Conservation (phyloP, 2,329 filamentous ascomycete genomes). For the Penicillium sp. region DNA sequence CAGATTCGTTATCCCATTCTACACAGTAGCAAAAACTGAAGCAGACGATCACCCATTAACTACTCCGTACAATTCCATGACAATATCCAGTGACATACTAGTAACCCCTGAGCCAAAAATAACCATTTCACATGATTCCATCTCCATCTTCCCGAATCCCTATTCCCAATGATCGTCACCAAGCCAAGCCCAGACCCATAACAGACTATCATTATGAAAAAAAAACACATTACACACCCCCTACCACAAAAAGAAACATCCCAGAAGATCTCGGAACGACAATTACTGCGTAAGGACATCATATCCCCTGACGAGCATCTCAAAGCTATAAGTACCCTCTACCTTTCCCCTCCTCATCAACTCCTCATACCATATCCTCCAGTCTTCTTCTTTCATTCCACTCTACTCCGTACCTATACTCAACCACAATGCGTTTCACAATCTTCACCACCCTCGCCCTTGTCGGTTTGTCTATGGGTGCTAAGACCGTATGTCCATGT, state of each 20-base stretch:
- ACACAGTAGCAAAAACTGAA: too few relatives aligned
- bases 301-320: neutral
- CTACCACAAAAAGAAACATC: neutral
- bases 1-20: too few relatives aligned
- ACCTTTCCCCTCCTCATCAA: too few relatives aligned
- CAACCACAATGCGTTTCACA: slow-evolving; percentile 2
- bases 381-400: neutral
- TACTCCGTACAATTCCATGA: too few relatives aligned
- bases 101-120: neutral
- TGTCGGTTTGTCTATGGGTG: slow-evolving; percentile 2
- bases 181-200: neutral
- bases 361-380: too few relatives aligned
- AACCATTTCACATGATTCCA: neutral
- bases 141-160: too few relatives aligned
- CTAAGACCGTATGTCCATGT: neutral
- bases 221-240: too few relatives aligned
- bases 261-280: neutral
- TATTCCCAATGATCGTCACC: neutral
- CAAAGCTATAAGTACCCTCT: slow-evolving; percentile 1
- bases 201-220: too few relatives aligned
- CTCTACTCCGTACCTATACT: too few relatives aligned
- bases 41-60: too few relatives aligned
- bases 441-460: slow-evolving; percentile 5
- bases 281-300: too few relatives aligned
- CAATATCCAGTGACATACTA: too few relatives aligned